Evolutionary conservation across 495 filamentous ascomycete genomes (phyloP).

Genomic region (Penicillium herquei): DNA sequence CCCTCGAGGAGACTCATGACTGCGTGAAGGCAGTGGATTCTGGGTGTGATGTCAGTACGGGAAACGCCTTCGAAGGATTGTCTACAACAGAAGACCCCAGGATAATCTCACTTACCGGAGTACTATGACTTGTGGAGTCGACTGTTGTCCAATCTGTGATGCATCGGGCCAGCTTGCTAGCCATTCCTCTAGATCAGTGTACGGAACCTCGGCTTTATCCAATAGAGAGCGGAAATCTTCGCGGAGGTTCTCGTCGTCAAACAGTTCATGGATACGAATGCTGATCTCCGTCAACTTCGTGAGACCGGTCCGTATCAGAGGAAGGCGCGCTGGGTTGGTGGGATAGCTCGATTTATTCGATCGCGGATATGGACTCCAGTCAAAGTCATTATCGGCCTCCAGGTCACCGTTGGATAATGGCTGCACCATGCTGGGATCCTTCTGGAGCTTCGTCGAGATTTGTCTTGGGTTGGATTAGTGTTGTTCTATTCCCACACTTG

Average conservation of each 20-base stretch:
- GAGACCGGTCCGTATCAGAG: slow-evolving; percentile 24
- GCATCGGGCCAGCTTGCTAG: slow-evolving; percentile 23
- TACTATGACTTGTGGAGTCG: slow-evolving; percentile 35
- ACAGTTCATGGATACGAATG: slow-evolving; percentile 26
- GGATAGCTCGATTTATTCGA: slow-evolving; percentile 30
- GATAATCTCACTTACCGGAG: slow-evolving; percentile 31
- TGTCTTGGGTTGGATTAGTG: slow-evolving; percentile 20
- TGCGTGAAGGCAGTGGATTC: slow-evolving; percentile 30
- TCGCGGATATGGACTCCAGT: slow-evolving; percentile 43
- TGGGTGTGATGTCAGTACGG: slow-evolving; percentile 15
- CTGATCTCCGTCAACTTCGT: slow-evolving; percentile 26
- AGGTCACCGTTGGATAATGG: slow-evolving; percentile 21
- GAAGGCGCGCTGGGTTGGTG: slow-evolving; percentile 32
- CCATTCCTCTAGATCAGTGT: slow-evolving; percentile 29
- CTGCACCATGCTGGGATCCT: slow-evolving; percentile 14
- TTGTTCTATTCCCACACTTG: not conserved
- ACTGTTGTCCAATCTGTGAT: slow-evolving; percentile 20
- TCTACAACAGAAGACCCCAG: too few relatives aligned
- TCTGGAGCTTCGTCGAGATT: slow-evolving; percentile 33
- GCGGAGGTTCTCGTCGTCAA: slow-evolving; percentile 24
- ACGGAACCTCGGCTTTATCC: slow-evolving; percentile 18
- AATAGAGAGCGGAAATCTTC: slow-evolving; percentile 18
- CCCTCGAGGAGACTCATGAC: slow-evolving; percentile 25
- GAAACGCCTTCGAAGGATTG: not conserved
- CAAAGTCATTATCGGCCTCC: slow-evolving; percentile 19